Conservation (phyloP, 2,329 filamentous ascomycete genomes). For the Daldinia eschscholtzii region DNA sequence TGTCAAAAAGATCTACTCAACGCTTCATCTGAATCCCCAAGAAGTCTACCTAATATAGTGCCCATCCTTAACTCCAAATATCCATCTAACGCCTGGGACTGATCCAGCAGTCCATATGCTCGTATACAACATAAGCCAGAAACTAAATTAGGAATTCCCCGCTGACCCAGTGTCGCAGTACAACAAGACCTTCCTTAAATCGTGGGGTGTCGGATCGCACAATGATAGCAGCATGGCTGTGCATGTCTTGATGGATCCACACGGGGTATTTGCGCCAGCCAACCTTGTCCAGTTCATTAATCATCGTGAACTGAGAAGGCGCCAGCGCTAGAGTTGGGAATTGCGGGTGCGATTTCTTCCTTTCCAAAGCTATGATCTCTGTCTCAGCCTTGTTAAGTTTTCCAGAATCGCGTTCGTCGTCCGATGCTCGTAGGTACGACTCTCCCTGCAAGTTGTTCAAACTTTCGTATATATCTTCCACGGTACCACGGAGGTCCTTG, state of each 20-base stretch:
- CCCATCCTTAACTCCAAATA: constrained; percentile 1
- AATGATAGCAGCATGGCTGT: constrained; percentile 92
- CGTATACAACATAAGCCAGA: not conserved
- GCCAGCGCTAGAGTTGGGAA: constrained; percentile 83
- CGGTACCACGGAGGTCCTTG: constrained; percentile 78
- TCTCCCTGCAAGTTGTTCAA: constrained; percentile 76
- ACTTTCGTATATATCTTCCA: constrained; percentile 82
- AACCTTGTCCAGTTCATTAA: constrained; percentile 77
- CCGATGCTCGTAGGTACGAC: constrained; percentile 74
- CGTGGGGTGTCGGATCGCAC: constrained; percentile 75
- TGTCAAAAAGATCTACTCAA: not conserved
- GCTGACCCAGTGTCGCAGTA: constrained; percentile 84
- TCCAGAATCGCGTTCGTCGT: constrained; percentile 62
- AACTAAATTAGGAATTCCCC: constrained; percentile 75
- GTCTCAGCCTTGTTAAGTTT: constrained; percentile 52
- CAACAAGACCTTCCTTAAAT: constrained; percentile 82
- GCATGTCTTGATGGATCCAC: constrained; percentile 80
- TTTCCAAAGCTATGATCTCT: constrained; percentile 59
- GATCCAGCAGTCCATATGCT: not conserved
- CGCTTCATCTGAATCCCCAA: constrained; percentile 13
- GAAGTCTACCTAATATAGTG: constrained; percentile 2
- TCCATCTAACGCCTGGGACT: constrained; percentile 13
- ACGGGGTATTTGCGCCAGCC: constrained; percentile 76
- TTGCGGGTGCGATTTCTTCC: constrained; percentile 54
- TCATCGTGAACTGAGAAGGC: constrained; percentile 85